A percentile compares a stretch with the other conserved stretches of the same genome.
Conservation (phyloP, 257 asterid genomes). For the Nicotiana undulata region DNA sequence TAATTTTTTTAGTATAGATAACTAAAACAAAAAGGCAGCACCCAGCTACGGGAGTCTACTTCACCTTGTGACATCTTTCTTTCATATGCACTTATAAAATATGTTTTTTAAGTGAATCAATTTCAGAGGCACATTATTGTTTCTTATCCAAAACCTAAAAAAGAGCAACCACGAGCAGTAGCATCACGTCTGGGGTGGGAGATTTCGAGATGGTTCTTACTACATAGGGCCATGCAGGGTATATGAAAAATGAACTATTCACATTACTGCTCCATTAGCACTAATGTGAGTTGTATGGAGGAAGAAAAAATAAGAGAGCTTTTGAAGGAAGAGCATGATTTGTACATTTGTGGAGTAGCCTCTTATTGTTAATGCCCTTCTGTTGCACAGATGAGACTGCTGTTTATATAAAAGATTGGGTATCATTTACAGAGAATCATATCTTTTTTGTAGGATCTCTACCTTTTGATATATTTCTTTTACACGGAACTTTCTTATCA, state of each 20-base stretch:
- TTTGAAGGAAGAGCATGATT: not conserved
- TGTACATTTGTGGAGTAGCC: not conserved
- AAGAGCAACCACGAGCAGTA: not conserved
- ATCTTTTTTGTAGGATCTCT: not conserved
- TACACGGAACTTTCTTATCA: not conserved
- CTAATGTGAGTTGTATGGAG: not conserved
- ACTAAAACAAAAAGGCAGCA: not conserved
- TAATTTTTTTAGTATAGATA: not conserved
- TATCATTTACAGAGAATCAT: not conserved
- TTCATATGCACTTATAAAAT: not conserved
- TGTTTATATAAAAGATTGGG: not conserved
- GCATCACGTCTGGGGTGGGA: not conserved
- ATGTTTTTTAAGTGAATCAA: not conserved
- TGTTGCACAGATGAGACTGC: not conserved
- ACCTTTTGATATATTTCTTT: not conserved
- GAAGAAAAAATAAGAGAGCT: not conserved
- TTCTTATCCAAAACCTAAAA: not conserved
- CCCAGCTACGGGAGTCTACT: not conserved
- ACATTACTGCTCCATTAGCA: not conserved
- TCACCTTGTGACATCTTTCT: not conserved
- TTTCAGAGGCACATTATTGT: not conserved
- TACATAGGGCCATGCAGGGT: not conserved
- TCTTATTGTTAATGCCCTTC: not conserved
- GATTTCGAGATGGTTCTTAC: not conserved
- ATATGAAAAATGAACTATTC: not conserved